A percentile compares a stretch with the other conserved stretches of the same genome.
Conservation (phyloP, 192 early-diverging fungal species). For the Podila horticola region DNA sequence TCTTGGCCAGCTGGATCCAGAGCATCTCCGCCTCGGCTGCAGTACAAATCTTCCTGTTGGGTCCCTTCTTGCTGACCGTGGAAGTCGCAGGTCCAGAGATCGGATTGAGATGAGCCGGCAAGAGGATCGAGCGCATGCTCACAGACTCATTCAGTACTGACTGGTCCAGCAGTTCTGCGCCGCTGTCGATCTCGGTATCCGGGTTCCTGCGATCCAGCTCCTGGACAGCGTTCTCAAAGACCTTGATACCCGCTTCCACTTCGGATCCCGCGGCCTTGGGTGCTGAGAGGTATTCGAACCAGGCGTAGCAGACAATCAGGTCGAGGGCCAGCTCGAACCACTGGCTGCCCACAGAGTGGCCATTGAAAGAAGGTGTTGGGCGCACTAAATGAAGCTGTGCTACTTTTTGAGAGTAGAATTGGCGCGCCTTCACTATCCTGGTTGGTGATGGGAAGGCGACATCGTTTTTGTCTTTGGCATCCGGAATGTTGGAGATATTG, state of each 20-base stretch:
- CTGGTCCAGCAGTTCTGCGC: not conserved
- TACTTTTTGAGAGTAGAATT: constrained; percentile 55
- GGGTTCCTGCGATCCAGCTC: constrained; percentile 40
- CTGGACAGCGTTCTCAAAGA: constrained; percentile 53
- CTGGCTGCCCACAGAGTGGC: constrained; percentile 9
- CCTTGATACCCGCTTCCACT: constrained; percentile 39
- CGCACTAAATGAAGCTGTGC: constrained; percentile 46
- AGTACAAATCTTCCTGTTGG: constrained; percentile 23
- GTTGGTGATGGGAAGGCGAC: constrained; percentile 24
- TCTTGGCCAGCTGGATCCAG: constrained; percentile 39
- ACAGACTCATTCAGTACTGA: not conserved
- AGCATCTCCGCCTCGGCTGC: constrained; percentile 35
- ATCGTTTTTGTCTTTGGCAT: constrained; percentile 3
- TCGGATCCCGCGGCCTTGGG: constrained; percentile 11
- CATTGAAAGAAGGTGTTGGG: not conserved
- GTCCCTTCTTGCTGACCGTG: not conserved
- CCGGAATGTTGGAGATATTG: not conserved
- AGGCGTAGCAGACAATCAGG: constrained; percentile 52
- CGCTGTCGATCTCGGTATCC: constrained; percentile 14
- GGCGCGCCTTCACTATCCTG: constrained; percentile 47
- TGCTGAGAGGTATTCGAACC: constrained; percentile 56
- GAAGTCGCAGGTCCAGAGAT: not conserved
- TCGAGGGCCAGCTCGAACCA: constrained; percentile 44
- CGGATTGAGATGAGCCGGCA: not conserved
- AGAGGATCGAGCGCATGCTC: not conserved